A percentile compares a stretch with the other conserved stretches of the same genome.
Conservation (phyloP, 202 grass and related monocot genomes). For the Bolboschoenoplectus hybrid region DNA sequence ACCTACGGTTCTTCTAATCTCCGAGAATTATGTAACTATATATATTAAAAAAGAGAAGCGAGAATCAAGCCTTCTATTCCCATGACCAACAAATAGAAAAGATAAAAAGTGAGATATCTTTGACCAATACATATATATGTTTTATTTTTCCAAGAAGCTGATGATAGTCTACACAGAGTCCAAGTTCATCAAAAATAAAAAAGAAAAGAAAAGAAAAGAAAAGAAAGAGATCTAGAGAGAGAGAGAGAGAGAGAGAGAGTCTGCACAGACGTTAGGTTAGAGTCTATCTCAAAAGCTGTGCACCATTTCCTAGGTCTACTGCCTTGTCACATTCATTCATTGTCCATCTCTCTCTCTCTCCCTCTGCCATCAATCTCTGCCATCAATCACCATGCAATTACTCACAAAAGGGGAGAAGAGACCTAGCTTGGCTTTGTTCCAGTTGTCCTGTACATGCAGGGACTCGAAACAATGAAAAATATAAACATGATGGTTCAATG, state of each 20-base stretch:
- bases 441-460: slow-evolving; percentile 43
- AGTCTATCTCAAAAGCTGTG: slow-evolving; percentile 44
- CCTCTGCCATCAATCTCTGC: neutral
- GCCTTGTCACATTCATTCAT: slow-evolving; percentile 46
- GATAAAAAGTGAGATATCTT: slow-evolving; percentile 37
- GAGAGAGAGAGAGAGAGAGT: slow-evolving; percentile 10
- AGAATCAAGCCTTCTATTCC: slow-evolving; percentile 41
- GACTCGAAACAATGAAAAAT: slow-evolving; percentile 43
- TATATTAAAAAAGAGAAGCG: slow-evolving; percentile 19
- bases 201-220: neutral
- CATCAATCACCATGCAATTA: slow-evolving; percentile 44
- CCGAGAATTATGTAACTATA: neutral
- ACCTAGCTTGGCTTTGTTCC: slow-evolving; percentile 49
- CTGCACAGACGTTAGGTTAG: slow-evolving; percentile 39
- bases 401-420: slow-evolving; percentile 46
- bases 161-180: slow-evolving; percentile 14
- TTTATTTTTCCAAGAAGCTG: slow-evolving; percentile 34
- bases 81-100: slow-evolving; percentile 26
- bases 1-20: slow-evolving; percentile 37
- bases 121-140: slow-evolving; percentile 25
- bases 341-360: slow-evolving; percentile 28
- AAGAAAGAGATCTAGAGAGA: neutral
- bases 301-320: slow-evolving; percentile 42
- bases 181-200: neutral
- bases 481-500: slow-evolving; percentile 58